Evolutionary conservation across 2,329 filamentous ascomycete genomes (phyloP).

Genomic region (Tolypocladium amazonense): DNA sequence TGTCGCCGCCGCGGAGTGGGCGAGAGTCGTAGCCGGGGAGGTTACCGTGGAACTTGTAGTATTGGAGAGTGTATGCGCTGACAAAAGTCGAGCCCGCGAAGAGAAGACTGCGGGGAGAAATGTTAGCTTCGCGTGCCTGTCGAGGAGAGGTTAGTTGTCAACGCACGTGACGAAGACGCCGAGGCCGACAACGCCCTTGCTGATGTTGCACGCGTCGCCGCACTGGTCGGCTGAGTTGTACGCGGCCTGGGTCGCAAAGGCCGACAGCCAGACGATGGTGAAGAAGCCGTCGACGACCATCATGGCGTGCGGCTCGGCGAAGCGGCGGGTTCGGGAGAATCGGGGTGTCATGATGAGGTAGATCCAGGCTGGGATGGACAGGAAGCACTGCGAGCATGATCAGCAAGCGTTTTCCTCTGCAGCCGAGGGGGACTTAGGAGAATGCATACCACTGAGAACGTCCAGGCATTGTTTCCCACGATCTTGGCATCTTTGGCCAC

Average conservation of each 20-base stretch:
- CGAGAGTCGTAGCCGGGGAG: constrained; percentile 50
- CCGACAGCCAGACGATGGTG: constrained; percentile 54
- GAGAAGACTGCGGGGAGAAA: constrained; percentile 32
- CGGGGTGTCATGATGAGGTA: constrained; percentile 56
- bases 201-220: constrained; percentile 44
- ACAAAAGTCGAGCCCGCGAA: constrained; percentile 43
- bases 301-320: constrained; percentile 54
- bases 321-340: constrained; percentile 48
- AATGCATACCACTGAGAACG: constrained; percentile 49
- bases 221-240: constrained; percentile 49
- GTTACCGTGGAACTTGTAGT: constrained; percentile 50
- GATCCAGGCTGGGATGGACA: constrained; percentile 52
- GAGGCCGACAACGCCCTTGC: constrained; percentile 52
- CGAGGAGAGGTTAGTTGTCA: background rate
- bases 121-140: background rate
- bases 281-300: constrained; percentile 46
- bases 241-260: constrained; percentile 53
- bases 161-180: constrained; percentile 54
- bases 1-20: constrained; percentile 25
- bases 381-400: constrained; percentile 42
- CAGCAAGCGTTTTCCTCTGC: background rate
- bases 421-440: background rate
- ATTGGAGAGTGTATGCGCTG: constrained; percentile 49
- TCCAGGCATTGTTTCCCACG: constrained; percentile 50
- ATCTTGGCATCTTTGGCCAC: constrained; percentile 34